Percentiles rank a stretch among this genome's conserved stretches.
These are phyloP conservation scores for Phytophthora niederhauseri DNA, from an alignment of 352 stramenopile species.

Conservation along the genomic window DNA sequence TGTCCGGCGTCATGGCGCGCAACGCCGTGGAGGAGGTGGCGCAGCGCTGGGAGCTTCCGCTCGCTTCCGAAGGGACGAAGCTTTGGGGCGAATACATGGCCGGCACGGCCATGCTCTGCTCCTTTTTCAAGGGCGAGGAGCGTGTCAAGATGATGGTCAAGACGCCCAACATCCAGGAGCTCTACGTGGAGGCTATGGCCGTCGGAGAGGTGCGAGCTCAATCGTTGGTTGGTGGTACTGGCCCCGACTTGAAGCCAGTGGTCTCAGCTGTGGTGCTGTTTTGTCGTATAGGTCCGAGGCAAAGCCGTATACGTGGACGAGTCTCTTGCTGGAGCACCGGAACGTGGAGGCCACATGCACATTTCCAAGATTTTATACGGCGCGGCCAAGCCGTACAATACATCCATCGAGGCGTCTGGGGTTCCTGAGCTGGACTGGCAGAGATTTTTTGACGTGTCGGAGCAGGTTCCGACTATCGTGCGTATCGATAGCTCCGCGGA, in stretches of 20 bases:
- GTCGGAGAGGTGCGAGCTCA: constrained; percentile 64
- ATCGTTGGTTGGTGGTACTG: not conserved
- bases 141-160: constrained; percentile 79
- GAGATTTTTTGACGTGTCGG: constrained; percentile 82
- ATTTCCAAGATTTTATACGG: constrained; percentile 85
- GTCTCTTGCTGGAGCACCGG: constrained; percentile 26
- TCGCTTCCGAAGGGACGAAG: constrained; percentile 48
- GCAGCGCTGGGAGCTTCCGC: constrained; percentile 58
- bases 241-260: not conserved
- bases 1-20: constrained; percentile 77
- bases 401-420: constrained; percentile 66
- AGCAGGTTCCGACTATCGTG: constrained; percentile 87
- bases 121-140: constrained; percentile 89
- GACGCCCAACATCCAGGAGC: constrained; percentile 66
- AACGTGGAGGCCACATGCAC: constrained; percentile 61
- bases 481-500: constrained; percentile 65
- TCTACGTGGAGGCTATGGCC: constrained; percentile 81
- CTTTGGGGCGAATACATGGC: constrained; percentile 91
- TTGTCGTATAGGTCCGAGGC: constrained; percentile 53
- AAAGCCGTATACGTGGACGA: constrained; percentile 55
- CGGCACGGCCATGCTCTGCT: constrained; percentile 83
- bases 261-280: not conserved
- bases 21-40: constrained; percentile 60
- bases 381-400: constrained; percentile 75
- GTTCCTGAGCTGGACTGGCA: constrained; percentile 80